phyloP scores from a whole-genome alignment of 73 alveolate species.

The Uronychia binucleata region DNA sequence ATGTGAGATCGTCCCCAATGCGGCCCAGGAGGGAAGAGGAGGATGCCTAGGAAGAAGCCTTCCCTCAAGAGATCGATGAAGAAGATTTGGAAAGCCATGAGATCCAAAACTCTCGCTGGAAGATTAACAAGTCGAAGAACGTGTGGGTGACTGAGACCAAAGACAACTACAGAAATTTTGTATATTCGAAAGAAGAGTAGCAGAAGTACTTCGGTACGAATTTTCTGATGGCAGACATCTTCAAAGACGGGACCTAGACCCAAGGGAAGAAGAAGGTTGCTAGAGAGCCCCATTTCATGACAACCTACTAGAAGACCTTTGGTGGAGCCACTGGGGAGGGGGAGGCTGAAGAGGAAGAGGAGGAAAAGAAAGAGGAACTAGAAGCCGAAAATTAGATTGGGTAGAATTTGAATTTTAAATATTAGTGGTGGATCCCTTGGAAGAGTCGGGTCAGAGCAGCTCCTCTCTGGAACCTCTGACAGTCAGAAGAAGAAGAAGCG shows the following conservation, averaged over 20 bases:
- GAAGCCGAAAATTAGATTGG: background rate
- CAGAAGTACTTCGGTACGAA: background rate
- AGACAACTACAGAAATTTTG: constrained; percentile 4
- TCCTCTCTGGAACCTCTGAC: background rate
- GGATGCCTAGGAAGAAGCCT: background rate
- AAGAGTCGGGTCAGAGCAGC: background rate
- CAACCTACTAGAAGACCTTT: background rate
- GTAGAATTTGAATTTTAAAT: background rate
- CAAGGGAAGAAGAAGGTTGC: constrained; percentile 16
- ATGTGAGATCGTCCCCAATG: background rate
- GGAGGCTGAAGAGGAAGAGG: constrained; percentile 15
- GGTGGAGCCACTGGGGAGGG: constrained; percentile 6
- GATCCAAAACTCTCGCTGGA: background rate
- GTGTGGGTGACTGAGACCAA: constrained; percentile 1
- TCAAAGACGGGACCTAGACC: background rate
- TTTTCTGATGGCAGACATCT: background rate
- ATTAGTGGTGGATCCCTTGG: no score
- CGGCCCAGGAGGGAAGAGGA: background rate
- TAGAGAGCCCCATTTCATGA: constrained; percentile 26
- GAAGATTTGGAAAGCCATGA: background rate
- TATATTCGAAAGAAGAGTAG: background rate
- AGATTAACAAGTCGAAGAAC: background rate
- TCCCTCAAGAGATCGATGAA: background rate
- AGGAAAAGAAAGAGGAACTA: background rate
- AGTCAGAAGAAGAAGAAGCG: background rate